Percentiles rank a stretch among this genome's conserved stretches.
These are phyloP conservation scores for Pichia pseudocactophila DNA, from an alignment of 805 yeast species.

Conservation along the genomic window DNA sequence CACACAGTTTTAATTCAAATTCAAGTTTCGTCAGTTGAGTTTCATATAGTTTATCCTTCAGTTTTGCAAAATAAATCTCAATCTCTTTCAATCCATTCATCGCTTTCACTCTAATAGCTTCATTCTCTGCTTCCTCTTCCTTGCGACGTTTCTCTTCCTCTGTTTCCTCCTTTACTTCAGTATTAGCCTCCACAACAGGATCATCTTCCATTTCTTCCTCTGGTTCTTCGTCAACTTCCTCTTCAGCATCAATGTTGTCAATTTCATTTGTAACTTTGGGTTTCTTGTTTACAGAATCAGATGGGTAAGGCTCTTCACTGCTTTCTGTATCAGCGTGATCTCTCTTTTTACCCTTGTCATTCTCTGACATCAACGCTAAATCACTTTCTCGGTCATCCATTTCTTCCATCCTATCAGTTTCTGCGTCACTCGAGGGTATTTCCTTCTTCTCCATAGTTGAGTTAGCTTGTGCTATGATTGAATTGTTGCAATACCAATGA, in stretches of 20 bases:
- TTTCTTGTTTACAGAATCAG: slow-evolving; percentile 2
- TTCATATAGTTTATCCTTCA: slow-evolving; percentile 77
- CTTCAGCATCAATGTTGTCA: slow-evolving; percentile 15
- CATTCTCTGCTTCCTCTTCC: slow-evolving; percentile 23
- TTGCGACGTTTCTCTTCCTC: slow-evolving; percentile 20
- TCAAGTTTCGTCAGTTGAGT: slow-evolving; percentile 72
- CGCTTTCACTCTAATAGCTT: slow-evolving; percentile 49
- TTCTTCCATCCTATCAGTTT: slow-evolving; percentile 75
- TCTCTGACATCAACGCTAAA: slow-evolving; percentile 31
- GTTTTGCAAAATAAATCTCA: slow-evolving; percentile 77
- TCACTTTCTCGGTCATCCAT: slow-evolving; percentile 45
- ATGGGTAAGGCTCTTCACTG: not conserved
- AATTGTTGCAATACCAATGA: too few species aligned
- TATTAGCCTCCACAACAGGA: slow-evolving; percentile 22
- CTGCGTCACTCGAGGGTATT: slow-evolving; percentile 63
- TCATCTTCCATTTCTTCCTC: slow-evolving; percentile 20
- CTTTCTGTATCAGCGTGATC: not conserved
- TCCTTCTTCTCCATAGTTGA: not conserved
- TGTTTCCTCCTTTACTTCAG: slow-evolving; percentile 10
- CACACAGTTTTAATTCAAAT: slow-evolving; percentile 78
- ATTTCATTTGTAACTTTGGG: slow-evolving; percentile 22
- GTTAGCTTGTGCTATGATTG: too few species aligned
- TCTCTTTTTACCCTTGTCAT: slow-evolving; percentile 1
- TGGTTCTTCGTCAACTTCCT: slow-evolving; percentile 15
- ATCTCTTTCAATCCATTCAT: slow-evolving; percentile 66